Conservation (phyloP, 2,329 filamentous ascomycete species). For the Neofusicoccum sp. region DNA sequence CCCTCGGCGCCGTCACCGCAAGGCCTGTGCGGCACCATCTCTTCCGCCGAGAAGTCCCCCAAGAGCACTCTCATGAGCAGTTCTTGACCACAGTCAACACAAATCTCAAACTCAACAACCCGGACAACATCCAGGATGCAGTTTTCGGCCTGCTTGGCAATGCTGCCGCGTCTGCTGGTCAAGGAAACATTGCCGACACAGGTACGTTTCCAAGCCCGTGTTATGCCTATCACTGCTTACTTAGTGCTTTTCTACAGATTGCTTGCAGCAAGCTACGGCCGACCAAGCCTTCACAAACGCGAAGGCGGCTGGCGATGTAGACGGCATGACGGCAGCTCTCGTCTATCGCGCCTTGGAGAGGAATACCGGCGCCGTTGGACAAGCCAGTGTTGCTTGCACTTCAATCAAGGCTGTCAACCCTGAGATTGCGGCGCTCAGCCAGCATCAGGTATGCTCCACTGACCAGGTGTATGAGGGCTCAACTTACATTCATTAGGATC, state of each 20-base stretch:
- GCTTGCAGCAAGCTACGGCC: constrained; percentile 61
- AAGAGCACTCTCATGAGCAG: constrained; percentile 59
- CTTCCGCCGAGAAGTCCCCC: constrained; percentile 56
- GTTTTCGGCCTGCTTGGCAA: constrained; percentile 59
- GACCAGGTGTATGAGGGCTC: background rate
- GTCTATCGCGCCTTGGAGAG: constrained; percentile 60
- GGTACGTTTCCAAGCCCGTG: constrained; percentile 26
- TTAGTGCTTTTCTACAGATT: constrained; percentile 43
- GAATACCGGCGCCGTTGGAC: constrained; percentile 62
- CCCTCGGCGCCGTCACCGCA: constrained; percentile 35
- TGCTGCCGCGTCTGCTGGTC: constrained; percentile 52
- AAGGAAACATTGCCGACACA: constrained; percentile 52
- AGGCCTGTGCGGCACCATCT: constrained; percentile 27
- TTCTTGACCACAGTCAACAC: constrained; percentile 51
- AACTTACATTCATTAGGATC: constrained; percentile 47
- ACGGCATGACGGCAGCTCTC: constrained; percentile 58
- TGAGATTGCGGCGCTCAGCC: constrained; percentile 64
- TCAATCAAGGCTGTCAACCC: constrained; percentile 61
- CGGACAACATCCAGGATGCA: constrained; percentile 51
- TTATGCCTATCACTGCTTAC: background rate
- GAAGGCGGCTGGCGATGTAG: constrained; percentile 55
- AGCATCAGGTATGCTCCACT: constrained; percentile 55
- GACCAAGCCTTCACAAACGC: constrained; percentile 65
- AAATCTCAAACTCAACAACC: constrained; percentile 51
- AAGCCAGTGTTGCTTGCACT: constrained; percentile 60